A percentile compares a stretch with the other conserved stretches of the same genome.
These are phyloP conservation scores for Gnetum montanum DNA, from an alignment of 75 land plant species.

Conservation along the genomic window DNA sequence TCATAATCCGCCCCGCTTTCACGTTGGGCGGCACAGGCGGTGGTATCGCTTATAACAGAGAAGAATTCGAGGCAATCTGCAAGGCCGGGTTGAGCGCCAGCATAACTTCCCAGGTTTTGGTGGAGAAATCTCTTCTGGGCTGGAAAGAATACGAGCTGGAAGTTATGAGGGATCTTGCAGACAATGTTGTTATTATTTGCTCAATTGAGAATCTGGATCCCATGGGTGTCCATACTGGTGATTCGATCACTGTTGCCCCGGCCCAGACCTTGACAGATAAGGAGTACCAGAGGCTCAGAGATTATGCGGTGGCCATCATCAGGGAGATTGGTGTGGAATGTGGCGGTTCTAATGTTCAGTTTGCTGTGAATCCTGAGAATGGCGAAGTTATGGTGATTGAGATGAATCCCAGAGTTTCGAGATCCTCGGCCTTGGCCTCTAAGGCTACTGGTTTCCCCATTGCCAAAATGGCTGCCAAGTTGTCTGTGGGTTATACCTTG, in stretches of 20 bases:
- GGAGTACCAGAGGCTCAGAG: conserved; percentile 91
- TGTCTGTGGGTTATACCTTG: conserved; percentile 93
- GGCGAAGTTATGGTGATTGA: conserved; percentile 99
- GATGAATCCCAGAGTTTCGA: conserved; percentile 97
- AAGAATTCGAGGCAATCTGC: conserved; percentile 92
- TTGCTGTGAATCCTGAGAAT: conserved; percentile 93
- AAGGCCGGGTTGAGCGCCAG: conserved; percentile 95
- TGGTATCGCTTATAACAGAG: conserved; percentile 93
- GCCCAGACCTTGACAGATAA: conserved; percentile 98
- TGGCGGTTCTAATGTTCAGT: conserved; percentile 99
- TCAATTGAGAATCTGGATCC: conserved; percentile 98
- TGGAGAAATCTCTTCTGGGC: conserved; percentile 93
- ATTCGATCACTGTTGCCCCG: conserved; percentile 97
- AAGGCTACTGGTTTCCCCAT: conserved; percentile 99
- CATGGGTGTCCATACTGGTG: conserved; percentile 99
- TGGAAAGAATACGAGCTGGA: conserved; percentile 99
- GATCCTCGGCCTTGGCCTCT: conserved; percentile 94
- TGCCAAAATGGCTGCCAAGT: conserved; percentile 98
- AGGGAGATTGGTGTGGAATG: conserved; percentile 99
- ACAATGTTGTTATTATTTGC: conserved; percentile 97
- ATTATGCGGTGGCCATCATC: conserved; percentile 84
- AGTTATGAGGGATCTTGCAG: conserved; percentile 98
- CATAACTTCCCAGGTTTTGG: conserved; percentile 74
- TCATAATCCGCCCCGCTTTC: conserved; percentile 91
- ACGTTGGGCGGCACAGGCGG: conserved; percentile 99